Base-by-base conservation (phyloP, 2,329 filamentous ascomycete genomes). In the Penicillium digitatum region DNA sequence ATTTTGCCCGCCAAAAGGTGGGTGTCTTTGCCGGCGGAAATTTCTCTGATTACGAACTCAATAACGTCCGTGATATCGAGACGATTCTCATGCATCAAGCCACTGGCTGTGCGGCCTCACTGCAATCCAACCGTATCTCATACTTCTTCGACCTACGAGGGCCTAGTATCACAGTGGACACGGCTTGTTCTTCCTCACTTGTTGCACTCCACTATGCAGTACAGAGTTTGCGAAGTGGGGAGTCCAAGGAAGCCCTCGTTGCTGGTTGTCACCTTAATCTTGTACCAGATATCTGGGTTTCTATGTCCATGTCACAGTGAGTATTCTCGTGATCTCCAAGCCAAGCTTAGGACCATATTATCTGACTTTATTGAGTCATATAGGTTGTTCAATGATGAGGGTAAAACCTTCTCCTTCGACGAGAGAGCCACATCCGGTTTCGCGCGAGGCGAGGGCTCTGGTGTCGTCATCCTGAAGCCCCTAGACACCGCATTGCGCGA, bases 401-500 rank as follows among this genome's bases (percentile, higher is more conserved):
- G 68, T 3, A 64, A 60, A 49, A 65, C 61, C n/a, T 65, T 66
- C 47, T 51, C 60, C 9, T 69, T 66, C 51, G 66, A 69, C 16
- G 58, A 67, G 20, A 58, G 61, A 57, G 66, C 61, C 4, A 66
- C 63, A 34, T 64, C 60, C n/a, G 64, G 67, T 3, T 69, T 68
- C 46, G 70, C 65, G 24, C 63, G 72, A 20, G 73, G 72, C 0
- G 74, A 76, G 47, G 74, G 72, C 34, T 58, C 66, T 14, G 71
- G 63, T 2, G 63, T 65, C 6, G 45, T 75, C 2, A 53, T 75
- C 3, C 32, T 75, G 22, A 76, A 76, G 52, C 62, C 62, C 0
- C 62, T 75, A 0, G 58, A 56, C 7, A 62, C 67, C 24, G 73
- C 74, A 0, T 45, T 73, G 0, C 57, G 60, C 3, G 72, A 73